Conservation (phyloP, 176 grass and related monocot genomes). For the Zea mays region DNA sequence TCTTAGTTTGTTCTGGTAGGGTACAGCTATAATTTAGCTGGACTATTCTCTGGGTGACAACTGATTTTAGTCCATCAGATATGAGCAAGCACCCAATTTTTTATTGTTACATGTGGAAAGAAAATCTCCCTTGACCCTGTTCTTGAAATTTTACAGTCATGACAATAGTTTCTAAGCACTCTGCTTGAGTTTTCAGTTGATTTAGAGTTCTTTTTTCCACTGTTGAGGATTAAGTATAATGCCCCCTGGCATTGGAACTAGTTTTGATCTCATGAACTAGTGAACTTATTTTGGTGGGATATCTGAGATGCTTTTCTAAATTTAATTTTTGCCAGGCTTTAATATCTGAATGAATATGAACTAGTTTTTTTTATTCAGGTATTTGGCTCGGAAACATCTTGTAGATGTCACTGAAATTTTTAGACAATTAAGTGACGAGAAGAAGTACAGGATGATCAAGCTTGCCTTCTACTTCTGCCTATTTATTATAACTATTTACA, state of each 20-base stretch:
- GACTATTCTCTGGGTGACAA: background rate
- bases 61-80: background rate
- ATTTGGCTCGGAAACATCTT: constrained; percentile 69
- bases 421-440: constrained; percentile 62
- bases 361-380: constrained; percentile 45
- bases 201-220: background rate
- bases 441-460: constrained; percentile 92
- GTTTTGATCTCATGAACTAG: background rate
- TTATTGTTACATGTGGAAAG: background rate
- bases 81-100: background rate
- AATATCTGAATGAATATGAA: constrained; percentile 1
- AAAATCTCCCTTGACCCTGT: background rate
- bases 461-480: constrained; percentile 81
- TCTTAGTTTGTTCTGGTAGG: constrained; percentile 16
- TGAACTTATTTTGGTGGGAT: background rate
- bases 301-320: background rate
- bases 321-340: background rate
- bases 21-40: background rate
- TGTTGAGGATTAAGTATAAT: constrained; percentile 1
- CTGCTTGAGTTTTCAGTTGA: background rate
- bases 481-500: constrained; percentile 96
- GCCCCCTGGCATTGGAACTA: background rate
- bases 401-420: constrained; percentile 99
- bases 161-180: background rate
- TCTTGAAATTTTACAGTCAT: background rate